These are phyloP conservation scores for Zygnema circumcarinatum DNA, from an alignment of 139 green algal genomes.

Conservation along the genomic window DNA sequence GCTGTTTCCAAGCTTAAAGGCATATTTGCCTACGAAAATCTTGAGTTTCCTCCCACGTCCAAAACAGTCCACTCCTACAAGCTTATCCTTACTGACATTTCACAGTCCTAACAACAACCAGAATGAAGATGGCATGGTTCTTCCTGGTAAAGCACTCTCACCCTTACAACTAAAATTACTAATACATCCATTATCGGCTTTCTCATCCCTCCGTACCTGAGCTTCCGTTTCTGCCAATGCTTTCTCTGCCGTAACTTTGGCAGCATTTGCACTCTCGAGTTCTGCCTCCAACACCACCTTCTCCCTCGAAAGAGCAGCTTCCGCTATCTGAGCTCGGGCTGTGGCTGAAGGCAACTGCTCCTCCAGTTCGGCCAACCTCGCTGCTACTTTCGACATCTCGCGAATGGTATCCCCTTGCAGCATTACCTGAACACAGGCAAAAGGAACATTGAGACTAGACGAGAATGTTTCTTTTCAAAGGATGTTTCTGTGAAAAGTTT, in stretches of 20 bases:
- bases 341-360: neutral
- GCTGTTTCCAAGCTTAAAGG: too few species aligned
- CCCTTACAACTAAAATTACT: too few species aligned
- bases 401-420: slow-evolving; percentile 54
- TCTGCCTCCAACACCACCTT: slow-evolving; percentile 31
- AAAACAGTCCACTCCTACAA: too few species aligned
- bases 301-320: slow-evolving; percentile 27
- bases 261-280: neutral
- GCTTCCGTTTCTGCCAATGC: slow-evolving; percentile 19
- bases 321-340: slow-evolving; percentile 20
- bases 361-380: slow-evolving; percentile 13
- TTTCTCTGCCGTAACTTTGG: slow-evolving; percentile 14
- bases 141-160: too few species aligned
- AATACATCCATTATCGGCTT: too few species aligned
- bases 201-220: slow-evolving; percentile 26
- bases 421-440: slow-evolving; percentile 50
- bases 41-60: too few species aligned
- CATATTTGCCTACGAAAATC: too few species aligned
- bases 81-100: too few species aligned
- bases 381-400: slow-evolving; percentile 31
- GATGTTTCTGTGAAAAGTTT: slow-evolving; percentile 3
- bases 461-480: slow-evolving; percentile 9
- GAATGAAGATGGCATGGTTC: too few species aligned
- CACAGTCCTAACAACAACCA: too few species aligned
- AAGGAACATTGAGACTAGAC: neutral